Conservation (phyloP, 768 basidiomycete genomes). For the Leccinum fibrillosum region DNA sequence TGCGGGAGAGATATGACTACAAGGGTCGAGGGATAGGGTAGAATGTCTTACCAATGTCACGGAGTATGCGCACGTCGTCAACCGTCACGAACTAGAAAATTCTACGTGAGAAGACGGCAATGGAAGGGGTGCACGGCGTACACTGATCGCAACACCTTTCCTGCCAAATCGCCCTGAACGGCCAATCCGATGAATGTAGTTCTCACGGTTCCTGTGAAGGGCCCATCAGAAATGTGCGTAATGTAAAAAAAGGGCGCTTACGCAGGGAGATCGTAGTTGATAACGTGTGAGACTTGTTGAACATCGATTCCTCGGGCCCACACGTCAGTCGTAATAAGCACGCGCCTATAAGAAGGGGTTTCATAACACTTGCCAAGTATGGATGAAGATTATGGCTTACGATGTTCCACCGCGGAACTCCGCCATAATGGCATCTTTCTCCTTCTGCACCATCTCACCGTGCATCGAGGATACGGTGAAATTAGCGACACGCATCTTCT, state of each 20-base stretch:
- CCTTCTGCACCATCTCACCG: conserved; percentile 94
- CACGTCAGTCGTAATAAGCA: conserved; percentile 93
- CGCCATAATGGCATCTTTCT: conserved; percentile 94
- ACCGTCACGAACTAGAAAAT: conserved; percentile 81
- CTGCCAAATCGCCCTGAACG: conserved; percentile 98
- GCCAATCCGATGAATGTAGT: conserved; percentile 99
- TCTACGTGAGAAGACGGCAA: conserved; percentile 14
- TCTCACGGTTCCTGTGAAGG: conserved; percentile 80
- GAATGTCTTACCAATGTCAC: conserved; percentile 80
- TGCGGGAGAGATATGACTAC: conserved; percentile 28
- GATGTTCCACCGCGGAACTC: conserved; percentile 93
- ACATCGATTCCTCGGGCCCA: conserved; percentile 99
- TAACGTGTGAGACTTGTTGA: conserved; percentile 95
- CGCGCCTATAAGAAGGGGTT: conserved; percentile 54
- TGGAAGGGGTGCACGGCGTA: conserved; percentile 37
- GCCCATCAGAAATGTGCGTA: conserved; percentile 10
- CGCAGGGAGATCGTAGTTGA: conserved; percentile 96
- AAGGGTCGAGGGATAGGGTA: neutral
- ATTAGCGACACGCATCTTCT: conserved; percentile 98
- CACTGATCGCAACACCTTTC: conserved; percentile 99
- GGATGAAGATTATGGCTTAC: conserved; percentile 44
- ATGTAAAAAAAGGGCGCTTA: conserved; percentile 36
- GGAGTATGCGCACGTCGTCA: conserved; percentile 93
- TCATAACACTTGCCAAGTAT: conserved; percentile 5
- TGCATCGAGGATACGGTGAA: conserved; percentile 97